A percentile compares a stretch with the other conserved stretches of the same genome.
phyloP scores from a whole-genome alignment of 805 yeast species.

The Barnettozyma sucrosica region DNA sequence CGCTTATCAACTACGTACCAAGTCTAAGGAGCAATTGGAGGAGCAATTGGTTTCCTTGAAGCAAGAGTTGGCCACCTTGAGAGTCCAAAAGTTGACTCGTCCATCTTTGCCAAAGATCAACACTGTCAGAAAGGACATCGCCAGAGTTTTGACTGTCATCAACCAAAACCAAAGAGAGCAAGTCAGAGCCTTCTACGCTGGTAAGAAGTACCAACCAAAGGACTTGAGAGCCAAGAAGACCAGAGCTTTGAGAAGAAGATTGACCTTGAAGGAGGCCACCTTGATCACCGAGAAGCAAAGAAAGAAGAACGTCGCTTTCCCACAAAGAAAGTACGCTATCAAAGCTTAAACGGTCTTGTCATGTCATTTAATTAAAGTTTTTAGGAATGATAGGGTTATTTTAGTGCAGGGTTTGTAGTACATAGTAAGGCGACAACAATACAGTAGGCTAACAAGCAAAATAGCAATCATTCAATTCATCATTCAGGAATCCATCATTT shows the following conservation, averaged over 20 bases:
- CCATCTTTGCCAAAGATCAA: constrained; percentile 94
- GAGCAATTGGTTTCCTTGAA: constrained; percentile 90
- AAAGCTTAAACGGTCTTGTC: constrained; percentile 65
- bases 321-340: constrained; percentile 97
- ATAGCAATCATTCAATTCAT: not conserved
- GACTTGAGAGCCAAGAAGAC: constrained; percentile 99
- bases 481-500: constrained; percentile 14
- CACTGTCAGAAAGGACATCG: constrained; percentile 97
- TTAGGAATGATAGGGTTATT: constrained; percentile 26
- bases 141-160: constrained; percentile 95
- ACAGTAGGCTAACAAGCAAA: too few relatives aligned
- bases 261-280: constrained; percentile 81
- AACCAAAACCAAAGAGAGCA: constrained; percentile 94
- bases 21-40: constrained; percentile 95
- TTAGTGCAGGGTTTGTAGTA: not conserved
- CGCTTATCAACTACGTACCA: constrained; percentile 94
- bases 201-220: constrained; percentile 95
- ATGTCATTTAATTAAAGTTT: constrained; percentile 11
- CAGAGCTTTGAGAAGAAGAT: constrained; percentile 98
- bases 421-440: too few relatives aligned
- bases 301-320: constrained; percentile 93
- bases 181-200: constrained; percentile 91
- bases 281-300: constrained; percentile 81
- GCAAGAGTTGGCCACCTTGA: constrained; percentile 92
- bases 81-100: constrained; percentile 90